Conservation (phyloP, 2,329 filamentous ascomycete species). For the Neopestalotiopsis sp. region DNA sequence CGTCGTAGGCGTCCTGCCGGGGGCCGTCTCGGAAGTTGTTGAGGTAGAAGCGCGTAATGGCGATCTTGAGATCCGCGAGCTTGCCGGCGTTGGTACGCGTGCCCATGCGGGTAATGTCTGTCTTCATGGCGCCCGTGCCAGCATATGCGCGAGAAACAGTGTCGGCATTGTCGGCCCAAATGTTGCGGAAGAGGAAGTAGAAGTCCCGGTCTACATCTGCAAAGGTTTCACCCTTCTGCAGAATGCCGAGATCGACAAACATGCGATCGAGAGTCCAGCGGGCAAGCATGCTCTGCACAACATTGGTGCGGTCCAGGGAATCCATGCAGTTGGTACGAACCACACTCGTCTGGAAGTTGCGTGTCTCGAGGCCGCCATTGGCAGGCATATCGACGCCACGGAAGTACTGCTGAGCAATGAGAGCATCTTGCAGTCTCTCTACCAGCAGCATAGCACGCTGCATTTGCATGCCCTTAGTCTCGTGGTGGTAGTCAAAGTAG, state of each 20-base stretch:
- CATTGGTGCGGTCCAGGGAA: slow-evolving; percentile 95
- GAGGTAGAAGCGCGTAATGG: slow-evolving; percentile 83
- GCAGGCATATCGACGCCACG: slow-evolving; percentile 86
- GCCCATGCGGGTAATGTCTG: slow-evolving; percentile 94
- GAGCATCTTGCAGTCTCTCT: slow-evolving; percentile 77
- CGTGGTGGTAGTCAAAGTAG: slow-evolving; percentile 98
- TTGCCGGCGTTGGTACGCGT: slow-evolving; percentile 85
- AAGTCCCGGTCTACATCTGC: slow-evolving; percentile 79
- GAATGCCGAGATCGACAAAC: slow-evolving; percentile 81
- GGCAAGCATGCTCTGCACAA: slow-evolving; percentile 96
- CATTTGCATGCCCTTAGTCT: slow-evolving; percentile 95
- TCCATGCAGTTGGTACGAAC: slow-evolving; percentile 99
- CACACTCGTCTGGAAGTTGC: slow-evolving; percentile 83
- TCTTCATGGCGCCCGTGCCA: slow-evolving; percentile 96
- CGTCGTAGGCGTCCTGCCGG: slow-evolving; percentile 91
- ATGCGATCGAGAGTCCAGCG: slow-evolving; percentile 88
- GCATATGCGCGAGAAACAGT: slow-evolving; percentile 92
- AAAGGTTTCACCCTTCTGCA: slow-evolving; percentile 77
- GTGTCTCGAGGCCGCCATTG: slow-evolving; percentile 77
- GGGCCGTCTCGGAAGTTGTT: slow-evolving; percentile 97
- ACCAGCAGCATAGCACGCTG: slow-evolving; percentile 87
- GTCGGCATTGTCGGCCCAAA: slow-evolving; percentile 99
- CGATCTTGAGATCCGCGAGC: slow-evolving; percentile 86
- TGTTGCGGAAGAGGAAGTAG: slow-evolving; percentile 90
- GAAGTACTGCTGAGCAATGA: slow-evolving; percentile 88